phyloP scores from a whole-genome alignment of 1,284 basidiomycete species.

The Trichosporon sp. region DNA sequence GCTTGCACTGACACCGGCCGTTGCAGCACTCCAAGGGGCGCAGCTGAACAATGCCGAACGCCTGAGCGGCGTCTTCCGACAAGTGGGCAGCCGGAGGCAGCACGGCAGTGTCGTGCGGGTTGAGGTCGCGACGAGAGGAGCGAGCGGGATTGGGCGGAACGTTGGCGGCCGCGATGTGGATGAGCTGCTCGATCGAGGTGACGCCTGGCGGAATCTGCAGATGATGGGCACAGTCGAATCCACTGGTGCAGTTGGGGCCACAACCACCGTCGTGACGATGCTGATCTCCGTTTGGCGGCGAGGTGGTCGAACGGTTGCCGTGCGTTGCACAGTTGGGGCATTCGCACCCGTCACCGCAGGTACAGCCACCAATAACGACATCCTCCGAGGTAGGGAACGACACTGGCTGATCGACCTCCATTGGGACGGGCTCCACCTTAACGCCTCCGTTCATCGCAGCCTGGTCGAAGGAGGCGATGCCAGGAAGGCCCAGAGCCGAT shows the following conservation, averaged over 20 bases:
- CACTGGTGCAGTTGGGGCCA: conserved; percentile 36
- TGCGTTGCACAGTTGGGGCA: conserved; percentile 47
- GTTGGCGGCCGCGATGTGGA: conserved; percentile 40
- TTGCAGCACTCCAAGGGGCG: conserved; percentile 48
- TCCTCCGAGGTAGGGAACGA: conserved; percentile 41
- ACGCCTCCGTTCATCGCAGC: conserved; percentile 31
- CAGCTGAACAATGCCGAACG: conserved; percentile 40
- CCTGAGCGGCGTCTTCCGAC: conserved; percentile 36
- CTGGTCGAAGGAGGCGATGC: conserved; percentile 38
- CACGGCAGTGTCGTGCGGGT: conserved; percentile 39
- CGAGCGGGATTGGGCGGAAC: conserved; percentile 30
- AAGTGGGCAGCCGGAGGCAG: conserved; percentile 32
- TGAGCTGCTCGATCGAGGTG: conserved; percentile 43
- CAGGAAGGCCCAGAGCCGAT: conserved; percentile 38
- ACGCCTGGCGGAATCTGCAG: conserved; percentile 44
- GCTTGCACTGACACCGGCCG: conserved; percentile 45
- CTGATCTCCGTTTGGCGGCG: conserved; percentile 8
- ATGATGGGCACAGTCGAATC: conserved; percentile 41
- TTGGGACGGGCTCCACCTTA: conserved; percentile 34
- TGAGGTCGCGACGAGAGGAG: conserved; percentile 16
- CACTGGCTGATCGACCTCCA: conserved; percentile 30
- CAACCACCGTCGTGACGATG: conserved; percentile 27
- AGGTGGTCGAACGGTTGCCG: conserved; percentile 19
- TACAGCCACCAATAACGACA: conserved; percentile 44
- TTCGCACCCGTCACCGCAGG: conserved; percentile 46